Percentiles rank a stretch among this genome's conserved stretches.
Conservation (phyloP, 208 protist species). For the Trypanosoma congolense region DNA sequence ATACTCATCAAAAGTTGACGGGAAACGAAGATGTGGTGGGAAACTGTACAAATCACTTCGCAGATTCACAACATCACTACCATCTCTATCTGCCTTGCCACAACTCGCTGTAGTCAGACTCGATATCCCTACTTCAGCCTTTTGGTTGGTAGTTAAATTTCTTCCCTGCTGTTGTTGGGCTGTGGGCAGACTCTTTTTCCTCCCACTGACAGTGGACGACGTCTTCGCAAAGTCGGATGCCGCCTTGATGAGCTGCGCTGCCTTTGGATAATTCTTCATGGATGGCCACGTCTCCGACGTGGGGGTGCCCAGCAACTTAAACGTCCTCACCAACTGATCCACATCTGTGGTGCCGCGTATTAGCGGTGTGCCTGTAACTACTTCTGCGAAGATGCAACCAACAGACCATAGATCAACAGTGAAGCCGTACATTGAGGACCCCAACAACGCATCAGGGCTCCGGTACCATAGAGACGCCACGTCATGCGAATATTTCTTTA, state of each 20-base stretch:
- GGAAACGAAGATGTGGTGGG: conserved; percentile 48
- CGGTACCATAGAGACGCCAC: conserved; percentile 94
- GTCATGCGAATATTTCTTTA: conserved; percentile 91
- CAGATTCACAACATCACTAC: conserved; percentile 16
- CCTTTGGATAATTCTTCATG: conserved; percentile 60
- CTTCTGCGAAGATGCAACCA: conserved; percentile 92
- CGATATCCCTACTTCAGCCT: background rate
- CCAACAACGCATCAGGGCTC: conserved; percentile 90
- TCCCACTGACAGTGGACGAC: background rate
- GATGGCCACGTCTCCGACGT: conserved; percentile 92
- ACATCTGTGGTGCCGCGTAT: conserved; percentile 83
- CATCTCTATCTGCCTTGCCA: background rate
- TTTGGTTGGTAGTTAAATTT: background rate
- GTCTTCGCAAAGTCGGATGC: conserved; percentile 11
- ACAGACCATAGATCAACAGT: conserved; percentile 92
- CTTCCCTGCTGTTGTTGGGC: background rate
- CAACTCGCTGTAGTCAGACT: background rate
- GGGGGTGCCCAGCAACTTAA: conserved; percentile 90
- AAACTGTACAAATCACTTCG: conserved; percentile 31
- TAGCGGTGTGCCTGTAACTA: conserved; percentile 83
- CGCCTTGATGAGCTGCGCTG: conserved; percentile 30
- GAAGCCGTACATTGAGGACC: conserved; percentile 70
- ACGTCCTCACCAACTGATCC: conserved; percentile 88
- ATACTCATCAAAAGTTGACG: conserved; percentile 43
- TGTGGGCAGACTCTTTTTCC: background rate